Conservation (phyloP, 139 green algal species). For the Chlorella vulgaris region DNA sequence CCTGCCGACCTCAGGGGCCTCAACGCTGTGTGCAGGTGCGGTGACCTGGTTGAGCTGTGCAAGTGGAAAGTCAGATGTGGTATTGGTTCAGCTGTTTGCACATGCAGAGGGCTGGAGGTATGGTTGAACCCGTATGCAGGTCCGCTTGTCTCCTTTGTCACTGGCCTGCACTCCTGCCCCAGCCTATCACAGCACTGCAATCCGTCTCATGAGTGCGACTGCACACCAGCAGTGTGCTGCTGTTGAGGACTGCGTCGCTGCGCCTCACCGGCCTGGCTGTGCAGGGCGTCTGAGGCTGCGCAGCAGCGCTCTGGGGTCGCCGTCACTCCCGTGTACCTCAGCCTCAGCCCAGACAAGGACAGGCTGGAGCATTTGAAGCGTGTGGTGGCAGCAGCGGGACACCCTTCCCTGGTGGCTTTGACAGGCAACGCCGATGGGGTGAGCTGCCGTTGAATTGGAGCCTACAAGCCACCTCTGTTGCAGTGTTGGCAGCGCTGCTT, state of each 20-base stretch:
- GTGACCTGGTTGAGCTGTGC: background rate
- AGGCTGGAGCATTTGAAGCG: conserved; percentile 21
- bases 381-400: background rate
- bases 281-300: conserved; percentile 28
- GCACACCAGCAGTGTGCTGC: background rate
- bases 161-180: too few species aligned
- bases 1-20: conserved; percentile 4
- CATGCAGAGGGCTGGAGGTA: too few species aligned
- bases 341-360: background rate
- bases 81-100: too few species aligned
- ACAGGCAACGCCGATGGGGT: conserved; percentile 34
- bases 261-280: too few species aligned
- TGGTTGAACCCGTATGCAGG: too few species aligned
- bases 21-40: conserved; percentile 13
- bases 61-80: background rate
- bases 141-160: too few species aligned
- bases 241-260: too few species aligned
- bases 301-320: conserved; percentile 31
- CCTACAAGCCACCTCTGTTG: too few species aligned
- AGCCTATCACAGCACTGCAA: too few species aligned
- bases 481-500: background rate
- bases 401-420: conserved; percentile 16
- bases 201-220: too few species aligned
- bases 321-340: conserved; percentile 28
- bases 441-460: conserved; percentile 1